Conservation (phyloP, 192 early-diverging fungal species). For the Glomus cerebriforme region DNA sequence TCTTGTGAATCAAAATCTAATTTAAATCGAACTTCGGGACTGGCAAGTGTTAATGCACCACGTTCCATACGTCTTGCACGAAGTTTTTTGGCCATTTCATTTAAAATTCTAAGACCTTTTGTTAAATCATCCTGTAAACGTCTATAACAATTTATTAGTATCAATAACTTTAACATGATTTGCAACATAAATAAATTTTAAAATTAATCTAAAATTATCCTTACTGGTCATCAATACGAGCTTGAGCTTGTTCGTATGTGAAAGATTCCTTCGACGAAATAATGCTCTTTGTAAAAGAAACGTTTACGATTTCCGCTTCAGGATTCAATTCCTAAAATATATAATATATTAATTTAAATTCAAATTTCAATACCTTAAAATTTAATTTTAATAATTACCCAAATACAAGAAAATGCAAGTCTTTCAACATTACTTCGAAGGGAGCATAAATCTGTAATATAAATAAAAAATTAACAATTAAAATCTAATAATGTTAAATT, state of each 20-base stretch:
- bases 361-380: neutral
- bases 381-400: constrained; percentile 45
- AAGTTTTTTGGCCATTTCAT: constrained; percentile 82
- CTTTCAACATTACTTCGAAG: constrained; percentile 87
- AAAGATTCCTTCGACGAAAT: constrained; percentile 91
- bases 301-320: constrained; percentile 64
- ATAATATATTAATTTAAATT: constrained; percentile 17
- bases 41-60: constrained; percentile 90
- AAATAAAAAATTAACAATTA: neutral
- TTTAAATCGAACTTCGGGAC: constrained; percentile 90
- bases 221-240: constrained; percentile 73
- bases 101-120: constrained; percentile 67
- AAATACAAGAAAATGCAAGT: constrained; percentile 89
- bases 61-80: constrained; percentile 74
- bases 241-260: constrained; percentile 94
- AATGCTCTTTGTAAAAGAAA: constrained; percentile 87
- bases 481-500: neutral
- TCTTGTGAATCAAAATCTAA: constrained; percentile 88
- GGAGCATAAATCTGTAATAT: constrained; percentile 65
- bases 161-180: neutral
- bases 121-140: constrained; percentile 70
- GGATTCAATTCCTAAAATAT: constrained; percentile 57
- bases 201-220: constrained; percentile 52
- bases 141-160: constrained; percentile 22
- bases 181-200: constrained; percentile 57